Base-by-base conservation (phyloP, 108 stramenopile genomes). In the Nitzschia sp. region DNA sequence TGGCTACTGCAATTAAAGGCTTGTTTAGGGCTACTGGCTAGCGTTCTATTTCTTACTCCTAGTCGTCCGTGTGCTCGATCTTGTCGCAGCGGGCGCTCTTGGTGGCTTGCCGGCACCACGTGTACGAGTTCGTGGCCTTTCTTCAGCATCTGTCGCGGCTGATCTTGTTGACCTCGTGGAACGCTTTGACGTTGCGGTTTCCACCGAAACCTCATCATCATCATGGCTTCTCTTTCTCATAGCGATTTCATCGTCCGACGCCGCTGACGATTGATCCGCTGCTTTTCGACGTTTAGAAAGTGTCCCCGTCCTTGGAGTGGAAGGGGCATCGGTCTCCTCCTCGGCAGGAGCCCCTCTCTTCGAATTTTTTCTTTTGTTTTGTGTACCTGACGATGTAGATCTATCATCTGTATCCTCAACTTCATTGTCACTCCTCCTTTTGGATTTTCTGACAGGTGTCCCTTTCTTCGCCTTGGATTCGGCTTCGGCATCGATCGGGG, bases 201-300 rank as follows among this genome's bases (percentile, higher is more conserved):
- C 46, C 46, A 17, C 17, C 17, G 46, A 48, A 59, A 34, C n/a
- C n/a, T n/a, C 50, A 65, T 65, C 64, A 52, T 65, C 64, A 14
- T 38, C 64, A 14, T 65, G 42, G 22, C 64, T 22, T 12, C 51
- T 21, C 25, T 7, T 17, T 2, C 37, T 5, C 10, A 0, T 6
- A 3, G 51, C 51, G 3, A 51, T 20, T 17, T 65, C 51, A 2
- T 65, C 64, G 25, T 50, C 50, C 5, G 22, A 3, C 8, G 29
- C 6, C 29, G 37, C 29, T 58, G 15, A 38, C 57, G n/a, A 17
- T 48, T 17, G 46, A 48, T 17, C 14, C 46, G 14, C 6, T 6
- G 14, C 17, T 6, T 48, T 48, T 48, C n/a, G 46, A 48, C 29
- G 29, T 34, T 34, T 34, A 5, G 29, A 34, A 34, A 1, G 29